phyloP scores from a whole-genome alignment of 495 filamentous ascomycete species.

The Tuber melanosporum region DNA sequence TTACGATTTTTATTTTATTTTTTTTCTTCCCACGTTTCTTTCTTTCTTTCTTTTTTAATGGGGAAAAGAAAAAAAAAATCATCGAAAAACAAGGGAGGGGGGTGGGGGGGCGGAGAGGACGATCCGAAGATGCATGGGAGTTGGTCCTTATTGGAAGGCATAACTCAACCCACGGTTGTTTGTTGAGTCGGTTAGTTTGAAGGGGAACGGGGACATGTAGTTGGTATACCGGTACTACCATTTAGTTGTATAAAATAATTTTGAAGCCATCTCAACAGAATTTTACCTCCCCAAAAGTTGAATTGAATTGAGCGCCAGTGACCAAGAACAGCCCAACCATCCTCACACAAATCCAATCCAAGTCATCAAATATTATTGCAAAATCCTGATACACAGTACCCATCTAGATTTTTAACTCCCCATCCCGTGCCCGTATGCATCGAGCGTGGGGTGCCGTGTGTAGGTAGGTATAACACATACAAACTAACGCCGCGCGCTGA shows the following conservation, averaged over 20 bases:
- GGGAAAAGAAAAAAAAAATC: neutral
- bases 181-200: neutral
- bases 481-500: neutral
- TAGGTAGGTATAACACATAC: neutral
- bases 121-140: neutral
- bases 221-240: neutral
- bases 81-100: neutral
- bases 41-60: neutral
- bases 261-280: neutral
- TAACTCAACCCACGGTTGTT: neutral
- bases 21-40: neutral
- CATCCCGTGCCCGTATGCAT: neutral
- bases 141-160: constrained; percentile 1
- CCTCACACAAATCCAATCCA: neutral
- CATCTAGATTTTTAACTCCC: neutral
- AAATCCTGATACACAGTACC: neutral
- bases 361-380: neutral
- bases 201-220: neutral
- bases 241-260: neutral
- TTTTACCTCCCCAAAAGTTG: neutral
- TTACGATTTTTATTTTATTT: neutral
- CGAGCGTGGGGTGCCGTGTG: neutral
- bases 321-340: neutral
- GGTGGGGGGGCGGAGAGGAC: neutral
- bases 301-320: neutral